Percentiles rank a stretch among this genome's conserved stretches.
Conservation (phyloP, 2,329 filamentous ascomycete species). For the Nigrospora osmanthi region DNA sequence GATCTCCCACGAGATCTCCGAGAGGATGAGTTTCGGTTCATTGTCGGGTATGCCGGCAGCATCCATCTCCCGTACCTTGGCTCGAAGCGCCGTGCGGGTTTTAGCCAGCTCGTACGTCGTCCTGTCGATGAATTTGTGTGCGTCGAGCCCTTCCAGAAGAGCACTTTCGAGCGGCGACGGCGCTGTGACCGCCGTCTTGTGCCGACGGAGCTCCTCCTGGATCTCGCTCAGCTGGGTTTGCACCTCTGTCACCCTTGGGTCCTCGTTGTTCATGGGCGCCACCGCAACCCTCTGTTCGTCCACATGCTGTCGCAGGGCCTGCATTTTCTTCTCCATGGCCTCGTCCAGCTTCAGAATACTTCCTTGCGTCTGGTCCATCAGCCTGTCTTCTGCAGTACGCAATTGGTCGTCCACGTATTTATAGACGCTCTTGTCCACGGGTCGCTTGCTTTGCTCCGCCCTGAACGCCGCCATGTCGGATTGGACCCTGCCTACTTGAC, state of each 20-base stretch:
- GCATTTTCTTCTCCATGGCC: background rate
- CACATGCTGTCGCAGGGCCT: background rate
- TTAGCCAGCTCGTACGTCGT: background rate
- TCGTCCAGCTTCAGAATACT: too few species aligned
- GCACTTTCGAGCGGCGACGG: background rate
- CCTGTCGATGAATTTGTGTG: background rate
- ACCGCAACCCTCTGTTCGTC: background rate
- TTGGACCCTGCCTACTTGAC: too few species aligned
- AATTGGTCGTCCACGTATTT: too few species aligned
- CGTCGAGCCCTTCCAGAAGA: background rate
- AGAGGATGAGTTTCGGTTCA: conserved; percentile 1
- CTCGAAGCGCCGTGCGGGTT: background rate
- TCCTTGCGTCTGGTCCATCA: too few species aligned
- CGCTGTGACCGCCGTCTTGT: background rate
- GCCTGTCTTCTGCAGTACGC: too few species aligned
- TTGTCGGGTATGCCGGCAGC: background rate
- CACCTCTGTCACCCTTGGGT: background rate
- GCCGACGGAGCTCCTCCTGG: background rate
- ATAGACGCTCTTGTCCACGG: too few species aligned
- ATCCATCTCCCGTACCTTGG: conserved; percentile 1
- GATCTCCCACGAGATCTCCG: conserved; percentile 3
- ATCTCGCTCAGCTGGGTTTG: background rate
- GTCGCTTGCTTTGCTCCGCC: too few species aligned
- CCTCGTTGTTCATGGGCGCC: background rate
- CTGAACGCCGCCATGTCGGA: too few species aligned